A percentile compares a stretch with the other conserved stretches of the same genome.
phyloP scores from a whole-genome alignment of 2,329 filamentous ascomycete species.

The Elsinoe australis region DNA sequence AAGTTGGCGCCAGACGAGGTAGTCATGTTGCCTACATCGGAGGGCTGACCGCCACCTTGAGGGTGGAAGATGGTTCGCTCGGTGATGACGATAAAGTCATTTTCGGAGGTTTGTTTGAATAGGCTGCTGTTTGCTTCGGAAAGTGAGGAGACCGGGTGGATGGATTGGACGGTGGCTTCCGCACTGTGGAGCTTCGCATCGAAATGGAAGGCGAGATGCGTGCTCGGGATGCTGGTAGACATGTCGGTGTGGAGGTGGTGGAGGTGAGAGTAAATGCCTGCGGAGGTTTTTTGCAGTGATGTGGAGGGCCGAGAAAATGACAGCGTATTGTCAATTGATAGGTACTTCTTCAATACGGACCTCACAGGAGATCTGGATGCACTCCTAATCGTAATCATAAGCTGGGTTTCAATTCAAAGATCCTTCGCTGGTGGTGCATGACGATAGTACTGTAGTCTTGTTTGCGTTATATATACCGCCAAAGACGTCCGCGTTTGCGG shows the following conservation, averaged over 20 bases:
- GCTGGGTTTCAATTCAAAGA: no score
- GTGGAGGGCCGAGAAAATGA: no score
- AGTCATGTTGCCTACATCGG: conserved; percentile 21
- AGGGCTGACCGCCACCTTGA: conserved; percentile 23
- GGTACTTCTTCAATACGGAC: no score
- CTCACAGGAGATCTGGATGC: no score
- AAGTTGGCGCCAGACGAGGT: conserved; percentile 15
- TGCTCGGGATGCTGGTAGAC: not conserved
- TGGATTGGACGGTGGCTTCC: not conserved
- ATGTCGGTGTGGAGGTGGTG: conserved; percentile 1
- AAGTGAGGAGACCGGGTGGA: conserved; percentile 9
- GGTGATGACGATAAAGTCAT: conserved; percentile 19
- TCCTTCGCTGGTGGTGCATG: no score
- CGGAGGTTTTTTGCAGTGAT: no score
- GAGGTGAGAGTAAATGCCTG: no score
- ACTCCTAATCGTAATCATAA: no score
- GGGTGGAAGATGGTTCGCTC: conserved; percentile 22
- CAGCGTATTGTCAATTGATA: no score
- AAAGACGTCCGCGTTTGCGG: no score
- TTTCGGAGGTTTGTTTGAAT: conserved; percentile 17
- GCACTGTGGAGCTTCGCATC: conserved; percentile 28
- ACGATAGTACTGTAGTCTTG: no score
- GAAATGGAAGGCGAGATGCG: conserved; percentile 21
- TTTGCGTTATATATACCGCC: no score
- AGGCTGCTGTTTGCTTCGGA: conserved; percentile 16